Base-by-base conservation (phyloP, 2,329 filamentous ascomycete genomes). In the Tolypocladium sp. region DNA sequence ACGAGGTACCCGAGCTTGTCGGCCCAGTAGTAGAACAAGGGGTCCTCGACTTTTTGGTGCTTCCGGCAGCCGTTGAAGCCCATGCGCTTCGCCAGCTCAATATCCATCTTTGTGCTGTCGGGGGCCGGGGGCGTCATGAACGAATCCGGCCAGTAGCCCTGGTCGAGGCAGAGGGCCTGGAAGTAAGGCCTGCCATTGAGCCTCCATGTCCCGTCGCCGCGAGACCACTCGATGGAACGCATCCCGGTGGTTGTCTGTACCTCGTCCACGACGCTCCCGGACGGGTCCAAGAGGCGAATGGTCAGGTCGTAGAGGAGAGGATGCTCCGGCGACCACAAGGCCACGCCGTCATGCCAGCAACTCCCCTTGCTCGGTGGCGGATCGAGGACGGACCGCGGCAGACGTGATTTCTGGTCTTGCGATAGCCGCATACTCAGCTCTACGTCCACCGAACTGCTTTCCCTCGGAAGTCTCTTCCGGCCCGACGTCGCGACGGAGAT, bases 41-140 rank as follows among this genome's bases (percentile, higher is more conserved):
- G 82, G 55, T 85, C 82, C 69, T 86, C 84, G 46, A 86, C 81
- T 66, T 86, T 86, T 66, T 86, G 83, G 68, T 87, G 84, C 71
- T 86, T 86, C 59, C 84, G 77, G 67, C 83, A 86, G 1, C 83
- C 84, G 66, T 86, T 86, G 73, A 86, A 83, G 10, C 84, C 84
- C 81, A 86, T 84, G 22, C 74, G 74, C 71, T 85, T 85, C 22
- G 77, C 71, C 3, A 85, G 73, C 60, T 80, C 74, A 60, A 86
- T 84, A 64, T 86, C 83, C 0, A 63, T 58, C 61, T 76, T 78
- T 20, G 84, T 68, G 4, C 74, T 75, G 9, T 77, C 70, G 0
- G 74, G 69, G 0, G 75, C 75, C 0, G 83, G 82, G 1, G 83
- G 82, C 4, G 84, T 86, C 73, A 86, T 78, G 62, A 84, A 79